Conservation (phyloP, 352 stramenopile species). For the Pythium guiyangense region DNA sequence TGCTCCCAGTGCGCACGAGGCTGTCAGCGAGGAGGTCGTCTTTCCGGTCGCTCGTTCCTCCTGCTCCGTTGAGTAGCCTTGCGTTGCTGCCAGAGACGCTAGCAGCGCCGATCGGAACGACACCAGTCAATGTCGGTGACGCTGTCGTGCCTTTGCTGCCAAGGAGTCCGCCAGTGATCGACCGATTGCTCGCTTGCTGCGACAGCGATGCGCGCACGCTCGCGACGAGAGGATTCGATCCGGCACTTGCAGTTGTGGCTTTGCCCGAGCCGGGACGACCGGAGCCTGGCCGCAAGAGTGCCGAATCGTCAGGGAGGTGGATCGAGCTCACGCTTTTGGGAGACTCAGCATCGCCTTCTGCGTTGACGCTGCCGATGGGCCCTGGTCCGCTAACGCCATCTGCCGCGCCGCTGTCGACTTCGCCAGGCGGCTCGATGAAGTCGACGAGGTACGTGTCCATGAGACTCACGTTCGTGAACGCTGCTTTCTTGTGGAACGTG, state of each 20-base stretch:
- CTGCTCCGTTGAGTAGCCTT: not conserved
- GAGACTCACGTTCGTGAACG: slow-evolving; percentile 75
- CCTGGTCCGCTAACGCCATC: not conserved
- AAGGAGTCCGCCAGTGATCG: not conserved
- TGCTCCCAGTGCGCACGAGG: not conserved
- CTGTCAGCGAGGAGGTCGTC: not conserved
- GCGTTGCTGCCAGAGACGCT: not conserved
- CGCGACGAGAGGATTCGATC: not conserved
- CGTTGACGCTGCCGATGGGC: slow-evolving; percentile 22
- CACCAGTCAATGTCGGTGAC: not conserved
- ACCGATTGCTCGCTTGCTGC: slow-evolving; percentile 9
- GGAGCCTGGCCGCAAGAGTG: not conserved
- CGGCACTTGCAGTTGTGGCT: not conserved
- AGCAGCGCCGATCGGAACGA: not conserved
- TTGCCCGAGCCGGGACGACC: not conserved
- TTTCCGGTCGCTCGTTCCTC: not conserved
- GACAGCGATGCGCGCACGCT: slow-evolving; percentile 8
- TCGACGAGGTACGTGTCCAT: slow-evolving; percentile 86
- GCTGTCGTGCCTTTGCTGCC: not conserved
- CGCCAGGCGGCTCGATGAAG: slow-evolving; percentile 41
- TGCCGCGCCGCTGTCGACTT: not conserved
- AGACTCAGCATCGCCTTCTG: slow-evolving; percentile 9
- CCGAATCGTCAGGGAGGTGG: slow-evolving; percentile 1
- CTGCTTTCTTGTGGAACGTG: slow-evolving; percentile 77
- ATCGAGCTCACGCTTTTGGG: slow-evolving; percentile 16